Evolutionary conservation across 768 basidiomycete genomes (phyloP), one percentile per base, ranked within the genome.

Genomic region (Rickenella mellea): DNA sequence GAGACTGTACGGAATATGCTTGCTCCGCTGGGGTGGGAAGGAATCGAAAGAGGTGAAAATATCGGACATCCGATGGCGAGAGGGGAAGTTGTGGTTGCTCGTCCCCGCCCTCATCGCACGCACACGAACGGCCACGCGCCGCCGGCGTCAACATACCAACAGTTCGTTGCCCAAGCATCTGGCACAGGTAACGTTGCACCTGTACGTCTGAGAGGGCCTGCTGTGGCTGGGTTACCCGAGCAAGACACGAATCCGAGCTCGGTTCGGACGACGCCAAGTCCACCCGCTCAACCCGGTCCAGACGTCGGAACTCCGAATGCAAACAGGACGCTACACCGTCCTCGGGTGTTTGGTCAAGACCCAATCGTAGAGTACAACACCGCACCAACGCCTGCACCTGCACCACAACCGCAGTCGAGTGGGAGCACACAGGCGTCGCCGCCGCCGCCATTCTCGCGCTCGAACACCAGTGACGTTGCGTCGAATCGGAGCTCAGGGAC

Each of bases 331-430:
- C 33, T 17, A 22, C 38, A 54, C 20, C 60, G 67, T 21, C 56
- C 65, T 27, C 65, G 71, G 50, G 68, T 46, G 43, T 68, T 63
- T 46, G 69, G 68, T 22, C 68, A 65, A 27, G 69, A 64, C 49
- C 82, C 82, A 4, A 70, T 84, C 32, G 62, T 83, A 3, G 83
- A 84, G 54, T 45, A 51, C 27, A 47, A 55, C 9, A 64, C 70
- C 3, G 71, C 73, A 22, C 61, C 63, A 17, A 80, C 81, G 14
- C 78, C 78, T 5, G 64, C 76, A 6, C 73, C 72, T 22, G 21
- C 29, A 21, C 41, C 41, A 20, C 27, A 41, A 30, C 28, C 32
- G 27, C 14, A 7, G 10, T 20, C 27, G 14, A 17, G 22, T 20
- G 19, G 21, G 11, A 21, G 9, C 38, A 29, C 32, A 17, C 19